Base-by-base conservation (phyloP, 306 rosid species). In the Cucumis hystrix region DNA sequence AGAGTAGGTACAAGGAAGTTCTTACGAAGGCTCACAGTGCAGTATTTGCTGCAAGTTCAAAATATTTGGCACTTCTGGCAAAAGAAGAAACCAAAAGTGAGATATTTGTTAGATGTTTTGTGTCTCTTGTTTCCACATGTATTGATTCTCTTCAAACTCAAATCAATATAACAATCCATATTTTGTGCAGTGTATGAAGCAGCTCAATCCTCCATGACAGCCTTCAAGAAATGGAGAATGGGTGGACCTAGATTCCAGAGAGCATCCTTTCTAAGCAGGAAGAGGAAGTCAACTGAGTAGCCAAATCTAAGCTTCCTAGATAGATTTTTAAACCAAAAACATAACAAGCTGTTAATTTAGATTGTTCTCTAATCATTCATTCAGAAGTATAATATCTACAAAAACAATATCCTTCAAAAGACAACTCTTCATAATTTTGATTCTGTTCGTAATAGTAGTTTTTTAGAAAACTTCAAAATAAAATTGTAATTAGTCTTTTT, bases 221-320 rank as follows among this genome's bases (percentile, higher is more conserved):
- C 93, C 82, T 90, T 92, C 77, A 95, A 88, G 85, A 92, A 87
- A 83, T 92, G 99, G 97, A 86, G 97, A 77, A 87, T 87, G 80
- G 97, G 99, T 14, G 99, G 97, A 4, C 88, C 97, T n/a, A 88
- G 97, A 83, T 90, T 92, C 76, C 93, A 88, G 80, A 87, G 81
- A 89, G 91, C 97, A 78, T 85, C 96, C 21, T 40, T 92, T 83
- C 90, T 92, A 30, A 89, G 90, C 80, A 87, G 90, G 80, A 95
- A 95, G 90, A 92, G 97, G 84, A 95, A 91, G 85, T 52, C 91
- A 40, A 43, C 79, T 28, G 88, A 86, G 55, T 90, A 90, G 88
- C 77, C 62, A 43, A 43, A 43, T 43, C 10, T 43, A 43, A 2
- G 3, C 49, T 43, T 43, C 49, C 49, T 43, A 43, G 11, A 43